These are phyloP conservation scores for Phalaenopsis aphrodite DNA, from an alignment of 106 monocot genomes.

Conservation along the genomic window DNA sequence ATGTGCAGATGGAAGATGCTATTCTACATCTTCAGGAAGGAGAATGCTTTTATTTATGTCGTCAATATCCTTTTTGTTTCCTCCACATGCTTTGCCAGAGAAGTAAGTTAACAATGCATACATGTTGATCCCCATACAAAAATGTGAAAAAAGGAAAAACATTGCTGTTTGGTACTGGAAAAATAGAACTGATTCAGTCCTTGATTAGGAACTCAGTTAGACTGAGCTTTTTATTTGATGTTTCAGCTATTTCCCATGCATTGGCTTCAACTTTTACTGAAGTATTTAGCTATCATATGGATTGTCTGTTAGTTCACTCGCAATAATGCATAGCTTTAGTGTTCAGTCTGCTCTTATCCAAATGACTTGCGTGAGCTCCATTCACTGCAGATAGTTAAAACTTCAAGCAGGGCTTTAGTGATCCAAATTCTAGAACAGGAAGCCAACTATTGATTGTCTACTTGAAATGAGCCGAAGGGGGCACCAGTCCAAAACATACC, in stretches of 20 bases:
- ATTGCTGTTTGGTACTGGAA: not conserved
- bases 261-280: too few relatives aligned
- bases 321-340: not conserved
- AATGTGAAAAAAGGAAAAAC: not conserved
- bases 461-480: too few relatives aligned
- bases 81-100: not conserved
- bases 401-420: not conserved
- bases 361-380: not conserved
- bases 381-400: not conserved
- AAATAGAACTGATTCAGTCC: not conserved
- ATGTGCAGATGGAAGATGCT: conserved; percentile 3
- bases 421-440: too few relatives aligned
- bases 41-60: not conserved
- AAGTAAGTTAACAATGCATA: not conserved
- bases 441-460: too few relatives aligned
- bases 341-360: not conserved
- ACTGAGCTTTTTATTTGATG: not conserved
- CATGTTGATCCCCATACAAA: not conserved
- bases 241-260: not conserved
- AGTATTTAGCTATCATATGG: not conserved
- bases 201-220: not conserved
- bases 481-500: too few relatives aligned
- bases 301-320: not conserved
- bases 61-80: not conserved
- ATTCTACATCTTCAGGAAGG: not conserved